Evolutionary conservation across 805 yeast species (phyloP), one percentile per base, ranked within the genome.

Genomic region (Ogataea glucozyma): DNA sequence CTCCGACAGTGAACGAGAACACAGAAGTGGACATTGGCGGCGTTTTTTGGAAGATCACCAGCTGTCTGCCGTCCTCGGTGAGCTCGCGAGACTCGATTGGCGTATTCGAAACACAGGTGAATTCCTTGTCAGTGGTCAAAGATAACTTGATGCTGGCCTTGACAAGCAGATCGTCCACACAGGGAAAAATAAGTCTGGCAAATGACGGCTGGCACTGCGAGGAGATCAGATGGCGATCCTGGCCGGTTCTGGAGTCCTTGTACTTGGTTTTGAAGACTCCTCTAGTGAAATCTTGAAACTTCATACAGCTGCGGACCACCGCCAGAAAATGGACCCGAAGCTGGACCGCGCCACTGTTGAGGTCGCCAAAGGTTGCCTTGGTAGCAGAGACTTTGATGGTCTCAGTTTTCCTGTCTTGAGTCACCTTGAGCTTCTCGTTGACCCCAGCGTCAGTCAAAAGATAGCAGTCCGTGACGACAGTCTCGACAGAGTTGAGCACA

Each of bases 131-230:
- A 0, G 84, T 72, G n/a, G 62, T 71, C 19, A 85, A 60, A 2
- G 73, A 55, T 22, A 86, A 61, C 43, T 71, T 59, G 44, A 81
- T 70, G 1, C 75, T 69, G 4, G 79, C 71, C 55, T 82, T 84
- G 23, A 65, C 60, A n/a, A 66, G 53, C 6, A 80, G 71, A 53
- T 84, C 89, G 59, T 85, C 93, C 10, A 85, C 55, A 53, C 84
- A 77, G 2, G 95, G 95, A 54, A 81, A 81, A 10, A 85, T 73
- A 36, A 58, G 56, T 50, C 83, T 69, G 4, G 88, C 83, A 49
- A 73, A 81, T 13, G 71, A 70, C 0, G 93, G 89, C 57, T 85
- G 90, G 31, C 79, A 72, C 55, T 86, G 93, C 1, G 93, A 83
- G 0, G 89, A 81, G 23, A 85, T 56, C 10, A 84, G 64, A 44